Base-by-base conservation (phyloP, 1,139 yeast genomes). In the Hyphopichia wangnamkhiaoensis region DNA sequence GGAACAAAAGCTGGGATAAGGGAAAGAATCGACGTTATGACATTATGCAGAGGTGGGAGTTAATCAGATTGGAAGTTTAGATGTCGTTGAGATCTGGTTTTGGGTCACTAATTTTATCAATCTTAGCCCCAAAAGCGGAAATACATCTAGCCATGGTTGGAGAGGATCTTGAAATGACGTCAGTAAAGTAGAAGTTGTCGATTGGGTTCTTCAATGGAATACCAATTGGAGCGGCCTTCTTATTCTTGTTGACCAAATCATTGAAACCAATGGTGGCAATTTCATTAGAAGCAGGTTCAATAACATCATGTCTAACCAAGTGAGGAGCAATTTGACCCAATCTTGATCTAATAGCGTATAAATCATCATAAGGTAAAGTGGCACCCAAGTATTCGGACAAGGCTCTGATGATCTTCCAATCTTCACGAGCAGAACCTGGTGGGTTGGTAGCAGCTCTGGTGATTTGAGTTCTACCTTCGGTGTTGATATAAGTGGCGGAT, bases 361-460 rank as follows among this genome's bases (percentile, higher is more conserved):
- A 63, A 59, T 84, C 91, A 59, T 87, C 94, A 58, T 88, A 88
- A 36, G 93, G 93, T 56, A 88, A 75, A 3, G 84, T 69, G 31
- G 77, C 78, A 39, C 80, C 82, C 54, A 88, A 71, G 59, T 84
- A 87, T 65, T 88, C 95, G 38, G 88, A 80, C 43, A 86, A 76
- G 8, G 95, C 96, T 65, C 94, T 81, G 53, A 88, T 65, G 49
- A 88, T 84, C 71, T 84, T 84, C 96, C 96, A 88, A 67, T 88
- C 96, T 65, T 88, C 95, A 62, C 96, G 84, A 33, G 95, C 95
- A 39, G 80, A 86, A 30, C 94, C 95, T 38, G 95, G 95, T n/a
- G 95, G 84, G 47, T 84, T 87, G 18, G 89, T 83, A 30, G 95
- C 94, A 36, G 96, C 95, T 53, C 94, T 79, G 3, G 95, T 85